These are phyloP conservation scores for Paramyrothecium roridum DNA, from an alignment of 2,329 filamentous ascomycete genomes.

Conservation along the genomic window DNA sequence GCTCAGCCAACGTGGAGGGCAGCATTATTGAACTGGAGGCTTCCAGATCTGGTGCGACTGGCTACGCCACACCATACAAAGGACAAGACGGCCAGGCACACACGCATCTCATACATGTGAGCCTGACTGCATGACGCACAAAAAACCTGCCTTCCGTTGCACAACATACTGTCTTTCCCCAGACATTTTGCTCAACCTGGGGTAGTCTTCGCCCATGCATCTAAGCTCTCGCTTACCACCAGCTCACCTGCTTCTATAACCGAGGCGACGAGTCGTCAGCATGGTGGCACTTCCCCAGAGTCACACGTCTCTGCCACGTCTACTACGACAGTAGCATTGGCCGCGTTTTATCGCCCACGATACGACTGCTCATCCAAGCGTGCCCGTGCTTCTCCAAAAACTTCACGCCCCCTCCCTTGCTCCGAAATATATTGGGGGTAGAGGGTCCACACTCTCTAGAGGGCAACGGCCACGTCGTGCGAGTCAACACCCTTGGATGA, in stretches of 20 bases:
- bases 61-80: not conserved
- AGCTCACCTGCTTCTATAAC: not conserved
- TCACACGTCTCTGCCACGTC: not conserved
- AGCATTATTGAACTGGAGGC: not conserved
- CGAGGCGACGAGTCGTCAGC: too few species aligned
- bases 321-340: not conserved
- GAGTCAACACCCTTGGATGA: not conserved
- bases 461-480: not conserved
- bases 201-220: not conserved
- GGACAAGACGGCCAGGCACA: not conserved
- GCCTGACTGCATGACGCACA: not conserved
- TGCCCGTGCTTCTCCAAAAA: not conserved
- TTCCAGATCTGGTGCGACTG: not conserved
- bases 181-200: not conserved
- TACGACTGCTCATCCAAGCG: too few species aligned
- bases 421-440: not conserved
- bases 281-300: not conserved
- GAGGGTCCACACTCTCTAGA: not conserved
- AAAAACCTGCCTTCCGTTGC: not conserved
- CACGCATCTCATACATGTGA: not conserved
- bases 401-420: not conserved
- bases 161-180: not conserved
- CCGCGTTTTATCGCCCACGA: not conserved
- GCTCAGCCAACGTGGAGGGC: not conserved
- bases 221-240: not conserved